Conservation (phyloP, 192 early-diverging fungal species). For the Backusella psychrophila region DNA sequence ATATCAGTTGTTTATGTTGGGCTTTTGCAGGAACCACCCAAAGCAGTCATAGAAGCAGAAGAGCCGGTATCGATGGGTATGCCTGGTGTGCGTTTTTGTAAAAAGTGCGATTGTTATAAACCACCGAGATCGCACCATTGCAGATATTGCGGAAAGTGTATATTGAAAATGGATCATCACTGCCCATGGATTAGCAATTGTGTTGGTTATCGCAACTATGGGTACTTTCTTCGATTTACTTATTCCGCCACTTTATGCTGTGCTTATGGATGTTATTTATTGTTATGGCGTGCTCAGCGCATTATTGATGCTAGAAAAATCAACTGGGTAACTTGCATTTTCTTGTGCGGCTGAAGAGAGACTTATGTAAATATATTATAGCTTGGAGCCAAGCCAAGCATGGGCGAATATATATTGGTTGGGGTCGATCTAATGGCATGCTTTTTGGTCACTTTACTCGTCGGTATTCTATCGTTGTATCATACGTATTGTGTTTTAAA, state of each 20-base stretch:
- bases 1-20: neutral
- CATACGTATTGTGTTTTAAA: constrained; percentile 64
- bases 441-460: constrained; percentile 63
- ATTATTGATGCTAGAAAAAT: constrained; percentile 29
- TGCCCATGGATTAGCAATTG: constrained; percentile 93
- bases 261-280: constrained; percentile 51
- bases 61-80: constrained; percentile 45
- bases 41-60: neutral
- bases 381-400: neutral
- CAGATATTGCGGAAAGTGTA: constrained; percentile 68
- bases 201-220: constrained; percentile 71
- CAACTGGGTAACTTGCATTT: neutral
- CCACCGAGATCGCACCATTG: constrained; percentile 84
- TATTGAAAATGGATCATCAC: constrained; percentile 87
- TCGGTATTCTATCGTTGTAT: constrained; percentile 61
- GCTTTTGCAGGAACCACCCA: constrained; percentile 1
- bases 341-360: too few species aligned
- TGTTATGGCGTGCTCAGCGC: constrained; percentile 51
- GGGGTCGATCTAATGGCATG: constrained; percentile 63
- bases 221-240: constrained; percentile 81
- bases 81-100: constrained; percentile 69
- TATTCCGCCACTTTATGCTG: constrained; percentile 60
- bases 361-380: neutral
- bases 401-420: neutral
- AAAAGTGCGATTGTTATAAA: constrained; percentile 59